A percentile compares a stretch with the other conserved stretches of the same genome.
phyloP scores from a whole-genome alignment of 306 rosid genomes.

The Rosa persica region DNA sequence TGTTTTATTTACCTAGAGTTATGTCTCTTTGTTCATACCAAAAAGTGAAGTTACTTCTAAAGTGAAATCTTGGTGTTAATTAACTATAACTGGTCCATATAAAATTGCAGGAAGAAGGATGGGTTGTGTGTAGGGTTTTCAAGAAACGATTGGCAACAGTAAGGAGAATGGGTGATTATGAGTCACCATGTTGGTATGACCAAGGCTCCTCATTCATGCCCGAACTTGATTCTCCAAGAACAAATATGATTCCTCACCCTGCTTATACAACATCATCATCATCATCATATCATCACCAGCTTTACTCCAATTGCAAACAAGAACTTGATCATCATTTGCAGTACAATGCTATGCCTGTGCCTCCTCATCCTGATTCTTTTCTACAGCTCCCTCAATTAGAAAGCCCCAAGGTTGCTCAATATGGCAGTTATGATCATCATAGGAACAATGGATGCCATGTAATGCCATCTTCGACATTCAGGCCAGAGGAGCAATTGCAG shows the following conservation, averaged over 20 bases:
- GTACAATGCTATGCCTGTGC: slow-evolving; percentile 27
- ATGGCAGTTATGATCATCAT: slow-evolving; percentile 23
- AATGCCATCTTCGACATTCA: slow-evolving; percentile 42
- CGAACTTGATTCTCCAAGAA: slow-evolving; percentile 51
- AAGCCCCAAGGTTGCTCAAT: slow-evolving; percentile 58
- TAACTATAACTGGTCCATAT: background rate
- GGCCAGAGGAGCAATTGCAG: slow-evolving; percentile 46
- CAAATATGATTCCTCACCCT: slow-evolving; percentile 30
- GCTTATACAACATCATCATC: slow-evolving; percentile 29
- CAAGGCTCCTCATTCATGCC: slow-evolving; percentile 70
- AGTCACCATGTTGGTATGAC: slow-evolving; percentile 72
- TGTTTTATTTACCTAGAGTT: background rate
- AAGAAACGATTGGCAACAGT: slow-evolving; percentile 58
- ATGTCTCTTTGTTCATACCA: background rate
- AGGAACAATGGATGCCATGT: slow-evolving; percentile 25
- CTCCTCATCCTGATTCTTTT: slow-evolving; percentile 48
- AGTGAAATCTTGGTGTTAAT: background rate
- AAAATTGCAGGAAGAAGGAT: slow-evolving; percentile 63
- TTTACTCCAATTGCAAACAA: slow-evolving; percentile 58
- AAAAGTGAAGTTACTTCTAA: background rate
- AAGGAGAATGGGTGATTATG: slow-evolving; percentile 62
- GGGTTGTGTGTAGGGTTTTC: slow-evolving; percentile 87
- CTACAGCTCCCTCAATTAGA: slow-evolving; percentile 84
- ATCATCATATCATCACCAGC: slow-evolving; percentile 32
- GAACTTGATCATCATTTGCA: slow-evolving; percentile 53